Percentiles rank a stretch among this genome's conserved stretches.
Evolutionary conservation across 1,284 basidiomycete species (phyloP).

Genomic region (Austropuccinia psidii): DNA sequence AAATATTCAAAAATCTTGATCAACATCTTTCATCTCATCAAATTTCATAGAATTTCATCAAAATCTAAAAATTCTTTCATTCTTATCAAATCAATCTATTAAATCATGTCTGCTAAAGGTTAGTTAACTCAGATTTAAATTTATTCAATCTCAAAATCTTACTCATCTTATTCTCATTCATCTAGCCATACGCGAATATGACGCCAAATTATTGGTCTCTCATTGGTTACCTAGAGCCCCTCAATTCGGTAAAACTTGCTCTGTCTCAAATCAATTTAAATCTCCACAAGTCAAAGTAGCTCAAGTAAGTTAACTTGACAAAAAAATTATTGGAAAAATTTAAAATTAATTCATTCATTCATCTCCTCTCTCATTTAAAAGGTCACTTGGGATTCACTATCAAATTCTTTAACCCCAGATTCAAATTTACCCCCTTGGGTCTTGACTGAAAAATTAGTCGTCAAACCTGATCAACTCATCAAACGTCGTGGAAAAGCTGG

Average conservation of each 20-base stretch:
- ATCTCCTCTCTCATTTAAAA: slow-evolving; percentile 16
- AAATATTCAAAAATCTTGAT: no score
- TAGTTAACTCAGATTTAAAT: no score
- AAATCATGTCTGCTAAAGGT: no score
- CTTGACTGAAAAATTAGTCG: slow-evolving; percentile 46
- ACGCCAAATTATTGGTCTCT: slow-evolving; percentile 24
- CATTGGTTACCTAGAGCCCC: slow-evolving; percentile 30
- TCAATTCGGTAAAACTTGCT: slow-evolving; percentile 33
- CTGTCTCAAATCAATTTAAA: slow-evolving; percentile 13
- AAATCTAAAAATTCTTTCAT: no score
- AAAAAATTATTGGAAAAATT: no score
- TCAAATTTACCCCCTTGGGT: slow-evolving; percentile 74
- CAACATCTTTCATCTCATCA: no score
- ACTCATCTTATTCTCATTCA: no score
- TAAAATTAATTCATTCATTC: no score
- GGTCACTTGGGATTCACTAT: slow-evolving; percentile 74
- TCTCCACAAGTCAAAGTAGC: slow-evolving; percentile 33
- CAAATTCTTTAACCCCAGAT: slow-evolving; percentile 71
- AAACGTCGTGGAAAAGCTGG: slow-evolving; percentile 98
- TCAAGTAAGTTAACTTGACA: slow-evolving; percentile 33
- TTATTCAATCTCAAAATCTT: no score
- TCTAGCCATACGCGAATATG: slow-evolving; percentile 32
- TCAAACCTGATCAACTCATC: slow-evolving; percentile 79
- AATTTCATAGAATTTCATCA: no score
- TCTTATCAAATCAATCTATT: no score